Conservation (phyloP, 495 filamentous ascomycete genomes). For the Podospora conica region DNA sequence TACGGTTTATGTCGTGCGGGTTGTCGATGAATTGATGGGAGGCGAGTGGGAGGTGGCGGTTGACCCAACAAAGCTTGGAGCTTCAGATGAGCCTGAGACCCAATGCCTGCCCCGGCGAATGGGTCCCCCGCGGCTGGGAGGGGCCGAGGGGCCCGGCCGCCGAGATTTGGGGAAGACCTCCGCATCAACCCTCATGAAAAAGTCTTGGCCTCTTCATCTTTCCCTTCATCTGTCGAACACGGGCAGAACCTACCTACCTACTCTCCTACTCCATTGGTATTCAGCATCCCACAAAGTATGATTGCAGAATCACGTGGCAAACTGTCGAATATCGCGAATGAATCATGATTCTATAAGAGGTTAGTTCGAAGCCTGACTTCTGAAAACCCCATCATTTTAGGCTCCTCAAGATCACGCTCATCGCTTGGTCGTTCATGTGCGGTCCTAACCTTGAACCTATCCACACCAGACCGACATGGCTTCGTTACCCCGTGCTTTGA, state of each 20-base stretch:
- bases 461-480: too few species aligned
- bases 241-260: too few species aligned
- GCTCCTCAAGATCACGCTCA: background rate
- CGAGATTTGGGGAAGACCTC: background rate
- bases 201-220: background rate
- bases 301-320: too few species aligned
- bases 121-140: too few species aligned
- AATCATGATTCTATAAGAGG: too few species aligned
- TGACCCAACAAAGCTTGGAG: background rate
- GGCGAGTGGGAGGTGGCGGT: background rate
- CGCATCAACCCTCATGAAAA: background rate
- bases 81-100: background rate
- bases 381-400: background rate
- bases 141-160: background rate
- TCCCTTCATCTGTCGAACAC: background rate
- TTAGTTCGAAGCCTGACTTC: too few species aligned
- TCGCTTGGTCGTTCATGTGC: background rate
- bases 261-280: too few species aligned
- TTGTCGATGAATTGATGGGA: background rate
- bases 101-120: background rate
- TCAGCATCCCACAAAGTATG: too few species aligned
- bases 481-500: too few species aligned
- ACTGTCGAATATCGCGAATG: too few species aligned
- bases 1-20: background rate
- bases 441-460: too few species aligned